Evolutionary conservation across 2,329 filamentous ascomycete genomes (phyloP).

Genomic region (Pyrenochaeta sp.): DNA sequence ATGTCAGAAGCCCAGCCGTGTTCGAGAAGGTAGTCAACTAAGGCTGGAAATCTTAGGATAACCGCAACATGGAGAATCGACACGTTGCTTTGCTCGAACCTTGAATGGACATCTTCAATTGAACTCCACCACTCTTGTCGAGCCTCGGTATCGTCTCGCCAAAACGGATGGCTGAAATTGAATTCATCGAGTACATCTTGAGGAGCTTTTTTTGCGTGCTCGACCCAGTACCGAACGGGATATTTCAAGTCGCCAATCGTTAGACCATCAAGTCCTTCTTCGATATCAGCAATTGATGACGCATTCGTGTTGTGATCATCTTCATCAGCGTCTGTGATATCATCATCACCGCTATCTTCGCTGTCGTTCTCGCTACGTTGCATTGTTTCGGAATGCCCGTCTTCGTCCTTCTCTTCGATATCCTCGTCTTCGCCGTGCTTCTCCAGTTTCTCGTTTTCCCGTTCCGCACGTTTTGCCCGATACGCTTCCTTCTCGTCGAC

Average conservation of each 20-base stretch:
- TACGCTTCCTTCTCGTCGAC: conserved; percentile 9
- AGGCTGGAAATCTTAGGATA: conserved; percentile 21
- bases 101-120: conserved; percentile 19
- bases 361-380: background rate
- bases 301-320: background rate
- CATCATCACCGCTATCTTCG: background rate
- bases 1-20: conserved; percentile 15
- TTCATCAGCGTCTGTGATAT: background rate
- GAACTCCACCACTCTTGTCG: conserved; percentile 28
- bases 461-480: background rate
- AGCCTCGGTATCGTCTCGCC: conserved; percentile 18
- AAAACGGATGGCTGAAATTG: conserved; percentile 21
- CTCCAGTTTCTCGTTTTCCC: background rate
- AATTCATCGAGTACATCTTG: conserved; percentile 33
- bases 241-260: conserved; percentile 19
- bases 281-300: background rate
- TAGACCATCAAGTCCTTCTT: conserved; percentile 7
- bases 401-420: conserved; percentile 3
- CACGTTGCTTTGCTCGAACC: conserved; percentile 15
- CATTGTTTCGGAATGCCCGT: background rate
- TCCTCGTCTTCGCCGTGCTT: conserved; percentile 5
- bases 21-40: conserved; percentile 28
- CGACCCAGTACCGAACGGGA: conserved; percentile 32
- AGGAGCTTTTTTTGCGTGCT: conserved; percentile 29
- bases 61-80: conserved; percentile 29